A percentile compares a stretch with the other conserved stretches of the same genome.
Evolutionary conservation across 192 early-diverging fungal genomes (phyloP).

Genomic region (Obelidium mucronatum): DNA sequence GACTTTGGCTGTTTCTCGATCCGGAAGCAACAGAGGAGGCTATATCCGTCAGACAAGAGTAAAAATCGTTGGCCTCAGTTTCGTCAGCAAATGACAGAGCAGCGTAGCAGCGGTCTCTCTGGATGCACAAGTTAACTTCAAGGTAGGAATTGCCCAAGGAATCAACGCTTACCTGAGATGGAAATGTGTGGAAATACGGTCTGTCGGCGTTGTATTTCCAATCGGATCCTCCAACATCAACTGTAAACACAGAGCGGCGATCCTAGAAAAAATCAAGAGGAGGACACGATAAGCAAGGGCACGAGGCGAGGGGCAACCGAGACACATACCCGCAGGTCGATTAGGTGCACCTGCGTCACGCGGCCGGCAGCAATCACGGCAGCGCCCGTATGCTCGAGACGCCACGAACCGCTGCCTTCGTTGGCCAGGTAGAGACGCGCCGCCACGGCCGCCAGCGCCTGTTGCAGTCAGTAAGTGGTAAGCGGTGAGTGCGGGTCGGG

Average conservation of each 20-base stretch:
- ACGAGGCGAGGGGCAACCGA: not conserved
- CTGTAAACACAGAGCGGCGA: constrained; percentile 19
- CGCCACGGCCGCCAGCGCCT: constrained; percentile 47
- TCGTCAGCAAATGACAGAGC: constrained; percentile 63
- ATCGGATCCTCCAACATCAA: constrained; percentile 34
- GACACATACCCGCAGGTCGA: constrained; percentile 39
- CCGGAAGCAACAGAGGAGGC: not conserved
- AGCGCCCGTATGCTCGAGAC: constrained; percentile 43
- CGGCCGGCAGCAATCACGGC: constrained; percentile 36
- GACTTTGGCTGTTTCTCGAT: not conserved
- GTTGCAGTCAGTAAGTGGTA: too few species aligned
- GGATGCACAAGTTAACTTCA: not conserved
- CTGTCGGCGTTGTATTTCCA: constrained; percentile 52
- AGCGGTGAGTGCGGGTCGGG: too few species aligned
- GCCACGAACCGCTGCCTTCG: constrained; percentile 38
- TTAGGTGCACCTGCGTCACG: constrained; percentile 36
- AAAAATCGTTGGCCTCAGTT: constrained; percentile 54
- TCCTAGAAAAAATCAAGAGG: not conserved
- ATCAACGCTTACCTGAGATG: constrained; percentile 43
- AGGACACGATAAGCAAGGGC: not conserved
- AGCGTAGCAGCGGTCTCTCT: constrained; percentile 34
- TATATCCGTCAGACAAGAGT: not conserved
- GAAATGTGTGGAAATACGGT: constrained; percentile 58
- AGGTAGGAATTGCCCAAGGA: not conserved
- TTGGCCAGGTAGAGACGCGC: constrained; percentile 54